phyloP scores from a whole-genome alignment of 2,329 filamentous ascomycete species.

The Ophiocordyceps camponoti-rufipedis region DNA sequence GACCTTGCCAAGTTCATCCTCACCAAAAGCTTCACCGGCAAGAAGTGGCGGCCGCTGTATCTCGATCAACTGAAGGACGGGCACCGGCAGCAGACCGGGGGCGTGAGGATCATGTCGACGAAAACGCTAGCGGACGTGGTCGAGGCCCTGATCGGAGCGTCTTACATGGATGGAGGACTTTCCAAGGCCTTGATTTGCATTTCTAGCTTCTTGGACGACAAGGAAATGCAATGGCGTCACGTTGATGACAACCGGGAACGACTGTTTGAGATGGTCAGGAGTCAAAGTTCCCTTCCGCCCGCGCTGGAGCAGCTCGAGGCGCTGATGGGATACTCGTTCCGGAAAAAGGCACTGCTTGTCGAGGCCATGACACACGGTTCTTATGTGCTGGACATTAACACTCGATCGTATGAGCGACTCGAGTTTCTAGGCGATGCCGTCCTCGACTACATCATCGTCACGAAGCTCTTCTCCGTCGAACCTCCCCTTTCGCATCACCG shows the following conservation, averaged over 20 bases:
- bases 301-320: slow-evolving; percentile 35
- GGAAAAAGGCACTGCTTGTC: slow-evolving; percentile 45
- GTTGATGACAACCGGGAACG: slow-evolving; percentile 19
- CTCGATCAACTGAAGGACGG: slow-evolving; percentile 17
- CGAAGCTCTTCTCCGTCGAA: slow-evolving; percentile 30
- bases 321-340: slow-evolving; percentile 56
- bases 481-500: slow-evolving; percentile 26
- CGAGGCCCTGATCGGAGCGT: slow-evolving; percentile 66
- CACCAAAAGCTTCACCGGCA: slow-evolving; percentile 44
- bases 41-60: slow-evolving; percentile 55
- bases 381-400: slow-evolving; percentile 21
- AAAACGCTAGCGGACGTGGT: slow-evolving; percentile 80
- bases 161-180: slow-evolving; percentile 51
- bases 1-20: slow-evolving; percentile 61
- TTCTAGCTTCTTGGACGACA: slow-evolving; percentile 39
- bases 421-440: slow-evolving; percentile 81
- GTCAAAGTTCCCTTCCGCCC: slow-evolving; percentile 16
- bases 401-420: slow-evolving; percentile 44
- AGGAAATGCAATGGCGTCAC: slow-evolving; percentile 31
- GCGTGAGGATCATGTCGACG: slow-evolving; percentile 35
- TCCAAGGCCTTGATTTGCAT: slow-evolving; percentile 45
- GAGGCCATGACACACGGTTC: slow-evolving; percentile 74
- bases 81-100: slow-evolving; percentile 1
- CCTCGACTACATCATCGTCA: slow-evolving; percentile 60
- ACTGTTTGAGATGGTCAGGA: slow-evolving; percentile 23